Base-by-base conservation (phyloP, 2,329 filamentous ascomycete species). In the Clathrospora elynae region DNA sequence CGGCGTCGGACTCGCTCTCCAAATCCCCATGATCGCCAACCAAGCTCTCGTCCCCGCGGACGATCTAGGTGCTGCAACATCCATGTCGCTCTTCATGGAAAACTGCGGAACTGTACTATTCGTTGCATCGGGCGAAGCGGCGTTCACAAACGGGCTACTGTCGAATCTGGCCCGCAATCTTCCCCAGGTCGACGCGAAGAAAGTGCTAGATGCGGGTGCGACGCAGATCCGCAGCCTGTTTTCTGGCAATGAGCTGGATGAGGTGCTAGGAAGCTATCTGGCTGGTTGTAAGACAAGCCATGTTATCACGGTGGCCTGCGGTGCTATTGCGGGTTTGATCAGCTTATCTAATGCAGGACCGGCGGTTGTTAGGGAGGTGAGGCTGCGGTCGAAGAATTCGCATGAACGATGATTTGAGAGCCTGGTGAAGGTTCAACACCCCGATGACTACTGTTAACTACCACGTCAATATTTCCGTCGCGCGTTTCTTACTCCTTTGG, bases 1-100 rank as follows among this genome's bases (percentile, higher is more conserved):
- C 3, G 73, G 75, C 3, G 57, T 73, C 9, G 77, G 76, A 3
- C 50, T 72, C 6, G 57, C 56, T 16, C 59, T 74, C n/a, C 72
- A 75, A 35, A 64, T 73, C 25, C 67, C 67, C 8, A 67, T 71
- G 43, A 70, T 74, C 28, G 64, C 68, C 8, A 71, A 65, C 4
- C 73, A 77, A 35, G 67, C 65, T 2, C 50, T 63, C 2, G 64
- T 73, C 0, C 37, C 56, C 6, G 47, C 60, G 1, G 54, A 62
- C 11, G 73, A 76, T 29, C 62, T 76, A 5, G 63, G 71, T 0
- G 61, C 64, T 5, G 68, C 66, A 14, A 69, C 71, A 3, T 66
- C 72, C 1, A 54, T 75, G n/a, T 60, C 72, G 9, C 57, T 75
- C 31, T 73, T 76, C 57, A 58, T 67, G 49, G 72, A 77, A 46